Evolutionary conservation across 2,329 filamentous ascomycete species (phyloP), one percentile per base, ranked within the genome.

Genomic region (Knufia petricola): DNA sequence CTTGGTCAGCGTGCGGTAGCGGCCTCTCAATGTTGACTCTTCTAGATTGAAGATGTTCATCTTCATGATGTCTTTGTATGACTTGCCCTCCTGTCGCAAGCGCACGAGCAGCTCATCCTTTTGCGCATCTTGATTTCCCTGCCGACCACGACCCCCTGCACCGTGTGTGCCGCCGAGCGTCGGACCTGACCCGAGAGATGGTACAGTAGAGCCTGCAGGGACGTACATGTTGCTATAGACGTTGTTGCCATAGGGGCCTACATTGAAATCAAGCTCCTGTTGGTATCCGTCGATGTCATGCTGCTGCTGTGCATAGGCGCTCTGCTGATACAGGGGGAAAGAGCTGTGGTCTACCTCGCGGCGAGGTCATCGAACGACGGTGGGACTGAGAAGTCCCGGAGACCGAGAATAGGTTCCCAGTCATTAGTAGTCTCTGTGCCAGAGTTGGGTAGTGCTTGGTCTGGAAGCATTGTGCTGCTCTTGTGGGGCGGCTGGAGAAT

Each of bases 41-140:
- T 70, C 69, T 50, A 72, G 69, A 20, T 61, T 63, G 51, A 72
- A 71, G 0, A 61, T 59, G 1, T 68, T 67, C 1, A 63, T 55
- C 19, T 60, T 59, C 51, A 71, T 72, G 55, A 73, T 73, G 8
- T 71, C 64, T 48, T 67, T 70, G 60, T 73, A 73, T 1, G 69
- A 71, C 20, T 69, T 58, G 0, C 69, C 69, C 7, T 61, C 58
- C 3, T 58, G 59, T 50, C 71, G 71, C 50, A 61, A 66, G 8
- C 62, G 54, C 8, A 73, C 60, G 3, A 73, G 56, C 41, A 69
- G 65, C 2, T 58, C 59, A 50, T 73, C 68, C 32, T 62, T 64
- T 8, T 55, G 50, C 34, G 47, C 57, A 50, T 55, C 53, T 51
- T 43, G 55, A 39, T 46, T 43, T 15, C 31, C 48, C 4, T 28